Base-by-base conservation (phyloP, 306 rosid genomes). In the Datisca glomerata region DNA sequence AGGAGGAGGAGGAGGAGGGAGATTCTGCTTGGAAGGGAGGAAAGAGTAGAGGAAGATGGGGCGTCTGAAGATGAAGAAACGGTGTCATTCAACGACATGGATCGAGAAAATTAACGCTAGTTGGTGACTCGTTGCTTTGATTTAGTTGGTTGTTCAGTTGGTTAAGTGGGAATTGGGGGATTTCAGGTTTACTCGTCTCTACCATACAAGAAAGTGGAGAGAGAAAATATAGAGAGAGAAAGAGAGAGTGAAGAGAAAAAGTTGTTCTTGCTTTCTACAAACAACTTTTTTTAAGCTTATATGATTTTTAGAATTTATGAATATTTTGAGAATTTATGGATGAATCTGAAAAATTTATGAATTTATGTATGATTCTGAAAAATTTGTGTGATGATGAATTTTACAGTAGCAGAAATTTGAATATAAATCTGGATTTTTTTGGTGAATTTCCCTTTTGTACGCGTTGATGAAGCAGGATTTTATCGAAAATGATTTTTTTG, bases 181-280 rank as follows among this genome's bases (percentile, higher is more conserved):
- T 54, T 60, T 80, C 78, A 61, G 84, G 84, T 82, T 77, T 77
- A 74, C 61, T 68, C 32, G n/a, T n/a, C n/a, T n/a, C n/a, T n/a
- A n/a, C n/a, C n/a, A 55, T 24, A 59, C 44, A 32, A 57, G 53
- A 61, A 21, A 43, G 23, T 45, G 42, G 31, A 24, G 6, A 34
- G 39, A 44, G n/a, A n/a, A n/a, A n/a, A n/a, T n/a, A n/a, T n/a
- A n/a, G n/a, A n/a, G n/a, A n/a, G n/a, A n/a, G 34, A 36, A 20
- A 34, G 35, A 24, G 38, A 31, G 3, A 23, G 24, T 37, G 18
- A 53, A 45, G 29, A n/a, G n/a, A n/a, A n/a, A 76, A 76, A 56
- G 76, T 28, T 79, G 60, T 65, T 82, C 79, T n/a, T n/a, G n/a
- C n/a, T n/a, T n/a, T 74, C 75, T 74, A 80, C 53, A 74, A 69